A percentile compares a stretch with the other conserved stretches of the same genome.
Evolutionary conservation across 2,329 filamentous ascomycete species (phyloP).

Genomic region (Elsinoe fawcettii): DNA sequence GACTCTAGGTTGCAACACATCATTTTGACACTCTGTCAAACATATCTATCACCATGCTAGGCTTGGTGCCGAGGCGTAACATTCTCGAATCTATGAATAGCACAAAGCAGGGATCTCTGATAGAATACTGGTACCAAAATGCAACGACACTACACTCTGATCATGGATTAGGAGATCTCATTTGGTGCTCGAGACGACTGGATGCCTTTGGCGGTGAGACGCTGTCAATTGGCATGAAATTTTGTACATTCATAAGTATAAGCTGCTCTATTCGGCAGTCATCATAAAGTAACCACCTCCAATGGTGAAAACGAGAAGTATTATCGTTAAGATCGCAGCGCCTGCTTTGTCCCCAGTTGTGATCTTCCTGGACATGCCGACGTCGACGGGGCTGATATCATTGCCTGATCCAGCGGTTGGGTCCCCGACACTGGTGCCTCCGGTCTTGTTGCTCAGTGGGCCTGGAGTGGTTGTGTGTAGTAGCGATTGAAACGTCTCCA

Average conservation of each 20-base stretch:
- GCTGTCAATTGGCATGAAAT: not conserved
- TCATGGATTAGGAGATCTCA: too few species aligned
- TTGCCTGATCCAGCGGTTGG: slow-evolving; percentile 11
- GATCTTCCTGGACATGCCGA: slow-evolving; percentile 29
- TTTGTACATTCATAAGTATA: not conserved
- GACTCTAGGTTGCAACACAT: too few species aligned
- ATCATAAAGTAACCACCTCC: not conserved
- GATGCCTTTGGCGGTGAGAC: too few species aligned
- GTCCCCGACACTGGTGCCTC: slow-evolving; percentile 16
- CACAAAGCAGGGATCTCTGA: too few species aligned
- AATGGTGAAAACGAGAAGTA: not conserved
- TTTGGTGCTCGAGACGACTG: too few species aligned
- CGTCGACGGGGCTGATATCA: not conserved
- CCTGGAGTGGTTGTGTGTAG: not conserved
- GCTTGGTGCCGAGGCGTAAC: too few species aligned
- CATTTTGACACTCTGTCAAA: too few species aligned
- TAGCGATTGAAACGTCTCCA: slow-evolving; percentile 39
- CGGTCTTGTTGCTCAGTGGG: slow-evolving; percentile 14
- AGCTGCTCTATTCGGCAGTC: not conserved
- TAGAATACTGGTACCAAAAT: too few species aligned
- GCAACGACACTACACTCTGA: too few species aligned
- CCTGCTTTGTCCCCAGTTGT: slow-evolving; percentile 59
- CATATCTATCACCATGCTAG: too few species aligned
- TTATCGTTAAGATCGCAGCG: slow-evolving; percentile 54
- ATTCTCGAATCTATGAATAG: too few species aligned